Percentiles rank a stretch among this genome's conserved stretches.
Evolutionary conservation across 2,329 filamentous ascomycete species (phyloP).

Genomic region (Colletotrichum endophyticum): DNA sequence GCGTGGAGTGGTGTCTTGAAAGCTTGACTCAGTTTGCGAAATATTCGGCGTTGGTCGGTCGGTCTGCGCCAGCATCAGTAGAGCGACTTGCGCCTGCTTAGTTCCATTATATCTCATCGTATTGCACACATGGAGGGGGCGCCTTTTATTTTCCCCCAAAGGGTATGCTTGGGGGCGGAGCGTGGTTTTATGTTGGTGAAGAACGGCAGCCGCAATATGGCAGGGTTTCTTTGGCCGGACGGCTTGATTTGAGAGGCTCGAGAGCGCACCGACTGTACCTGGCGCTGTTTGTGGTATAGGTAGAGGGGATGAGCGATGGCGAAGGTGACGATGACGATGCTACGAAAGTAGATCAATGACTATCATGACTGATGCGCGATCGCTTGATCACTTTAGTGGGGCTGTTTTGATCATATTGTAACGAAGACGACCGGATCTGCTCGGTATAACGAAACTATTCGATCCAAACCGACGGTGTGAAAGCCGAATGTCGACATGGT

Average conservation of each 20-base stretch:
- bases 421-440: neutral
- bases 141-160: neutral
- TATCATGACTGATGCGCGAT: conserved; percentile 18
- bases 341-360: conserved; percentile 20
- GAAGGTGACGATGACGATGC: conserved; percentile 4
- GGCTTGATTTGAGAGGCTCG: neutral
- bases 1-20: neutral
- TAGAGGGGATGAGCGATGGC: conserved; percentile 10
- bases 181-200: neutral
- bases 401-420: neutral
- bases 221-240: neutral
- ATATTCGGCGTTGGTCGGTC: conserved; percentile 5
- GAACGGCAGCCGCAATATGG: neutral
- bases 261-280: neutral
- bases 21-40: neutral
- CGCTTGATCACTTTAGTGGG: neutral
- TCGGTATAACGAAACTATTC: neutral
- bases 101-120: neutral
- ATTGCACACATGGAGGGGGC: neutral
- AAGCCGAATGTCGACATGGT: neutral
- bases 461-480: neutral
- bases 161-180: neutral
- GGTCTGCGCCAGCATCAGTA: conserved; percentile 17
- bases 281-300: neutral
- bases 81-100: neutral